Conservation (phyloP, 805 yeast species). For the Yamadazyma olivae region DNA sequence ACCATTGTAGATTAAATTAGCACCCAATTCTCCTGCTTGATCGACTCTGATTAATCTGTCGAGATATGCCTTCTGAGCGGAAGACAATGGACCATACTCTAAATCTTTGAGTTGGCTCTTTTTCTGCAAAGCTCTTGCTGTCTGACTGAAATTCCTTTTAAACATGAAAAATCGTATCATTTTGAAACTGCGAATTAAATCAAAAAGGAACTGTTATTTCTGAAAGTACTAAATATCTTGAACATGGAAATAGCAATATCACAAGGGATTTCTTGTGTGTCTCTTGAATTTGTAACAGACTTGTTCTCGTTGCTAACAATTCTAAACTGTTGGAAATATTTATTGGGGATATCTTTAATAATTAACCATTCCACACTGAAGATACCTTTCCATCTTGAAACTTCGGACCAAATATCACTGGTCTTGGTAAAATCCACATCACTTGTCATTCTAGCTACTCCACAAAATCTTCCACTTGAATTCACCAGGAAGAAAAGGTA, state of each 20-base stretch:
- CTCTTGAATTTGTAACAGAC: conserved; percentile 59
- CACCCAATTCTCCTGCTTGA: conserved; percentile 98
- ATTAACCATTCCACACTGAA: conserved; percentile 55
- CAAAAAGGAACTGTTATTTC: conserved; percentile 11
- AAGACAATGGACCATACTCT: conserved; percentile 35
- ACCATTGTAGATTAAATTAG: conserved; percentile 88
- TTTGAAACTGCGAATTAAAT: not conserved
- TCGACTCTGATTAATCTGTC: conserved; percentile 84
- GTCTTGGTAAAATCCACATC: conserved; percentile 31
- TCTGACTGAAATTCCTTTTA: conserved; percentile 5
- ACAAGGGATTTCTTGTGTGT: conserved; percentile 56
- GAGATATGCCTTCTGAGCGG: conserved; percentile 66
- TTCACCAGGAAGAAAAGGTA: conserved; percentile 58
- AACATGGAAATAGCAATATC: conserved; percentile 47
- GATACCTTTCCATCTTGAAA: conserved; percentile 49
- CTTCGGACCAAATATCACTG: conserved; percentile 46
- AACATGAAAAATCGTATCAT: conserved; percentile 3
- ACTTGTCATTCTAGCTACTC: conserved; percentile 52
- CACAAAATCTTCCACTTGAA: conserved; percentile 56
- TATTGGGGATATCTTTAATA: conserved; percentile 50
- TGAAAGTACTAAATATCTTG: conserved; percentile 35
- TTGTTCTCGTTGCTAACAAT: conserved; percentile 44
- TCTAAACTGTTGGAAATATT: conserved; percentile 41
- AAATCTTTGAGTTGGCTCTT: conserved; percentile 14
- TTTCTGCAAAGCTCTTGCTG: conserved; percentile 1